A percentile compares a stretch with the other conserved stretches of the same genome.
phyloP scores from a whole-genome alignment of 192 early-diverging fungal genomes.

The Podila horticola region DNA sequence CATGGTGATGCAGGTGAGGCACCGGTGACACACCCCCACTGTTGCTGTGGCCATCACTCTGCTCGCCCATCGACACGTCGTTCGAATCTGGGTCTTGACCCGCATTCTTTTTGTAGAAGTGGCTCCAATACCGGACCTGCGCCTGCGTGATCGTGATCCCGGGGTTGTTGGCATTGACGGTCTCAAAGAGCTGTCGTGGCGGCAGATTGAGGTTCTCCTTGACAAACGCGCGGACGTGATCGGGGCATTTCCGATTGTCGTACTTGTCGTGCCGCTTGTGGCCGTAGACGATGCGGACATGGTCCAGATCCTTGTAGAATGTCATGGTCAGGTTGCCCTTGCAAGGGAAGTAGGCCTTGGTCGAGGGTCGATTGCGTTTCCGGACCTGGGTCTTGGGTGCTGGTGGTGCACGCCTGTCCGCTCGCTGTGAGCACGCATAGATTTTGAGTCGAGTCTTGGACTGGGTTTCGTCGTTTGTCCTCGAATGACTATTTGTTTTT shows the following conservation, averaged over 20 bases:
- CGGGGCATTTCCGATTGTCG: constrained; percentile 48
- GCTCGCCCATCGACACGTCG: constrained; percentile 5
- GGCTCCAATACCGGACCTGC: constrained; percentile 50
- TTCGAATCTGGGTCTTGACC: constrained; percentile 13
- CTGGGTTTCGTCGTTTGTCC: constrained; percentile 50
- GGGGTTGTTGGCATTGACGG: constrained; percentile 15
- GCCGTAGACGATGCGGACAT: constrained; percentile 41
- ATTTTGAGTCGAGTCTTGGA: constrained; percentile 49
- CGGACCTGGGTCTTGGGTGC: constrained; percentile 45
- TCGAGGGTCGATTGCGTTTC: constrained; percentile 49
- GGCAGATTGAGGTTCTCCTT: constrained; percentile 33
- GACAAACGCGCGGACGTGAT: constrained; percentile 43
- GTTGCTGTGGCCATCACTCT: not conserved
- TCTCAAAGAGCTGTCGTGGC: constrained; percentile 36
- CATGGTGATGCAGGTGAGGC: not conserved
- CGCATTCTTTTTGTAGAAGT: constrained; percentile 34
- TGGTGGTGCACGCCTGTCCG: constrained; percentile 45
- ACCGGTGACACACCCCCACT: not conserved
- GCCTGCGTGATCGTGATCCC: constrained; percentile 37
- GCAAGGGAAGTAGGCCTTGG: constrained; percentile 47
- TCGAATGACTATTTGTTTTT: constrained; percentile 26
- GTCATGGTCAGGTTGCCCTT: constrained; percentile 51
- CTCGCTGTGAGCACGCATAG: constrained; percentile 46
- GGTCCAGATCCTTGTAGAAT: constrained; percentile 41
- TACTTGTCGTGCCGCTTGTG: constrained; percentile 48